Base-by-base conservation (phyloP, 192 early-diverging fungal genomes). In the Coemansia sp. region DNA sequence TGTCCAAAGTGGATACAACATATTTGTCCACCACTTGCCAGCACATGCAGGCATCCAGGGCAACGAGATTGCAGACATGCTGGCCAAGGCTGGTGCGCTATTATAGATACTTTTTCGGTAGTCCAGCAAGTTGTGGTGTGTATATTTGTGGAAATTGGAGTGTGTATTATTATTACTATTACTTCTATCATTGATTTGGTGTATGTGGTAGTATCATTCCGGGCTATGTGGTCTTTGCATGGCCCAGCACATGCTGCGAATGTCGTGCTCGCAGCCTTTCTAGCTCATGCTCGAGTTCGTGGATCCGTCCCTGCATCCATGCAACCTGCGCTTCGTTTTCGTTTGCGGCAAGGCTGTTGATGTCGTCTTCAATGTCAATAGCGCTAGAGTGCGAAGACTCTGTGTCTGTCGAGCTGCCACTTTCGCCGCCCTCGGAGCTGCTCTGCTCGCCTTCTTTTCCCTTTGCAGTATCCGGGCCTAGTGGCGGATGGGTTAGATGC, bases 51-150 rank as follows among this genome's bases (percentile, higher is more conserved):
- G 59, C 1, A 67, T 73, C 26, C 26, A 46, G 7, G 71, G 71
- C 22, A 73, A 73, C 52, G 71, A 66, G 26, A 41, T 67, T 20
- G 71, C 71, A 1, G 71, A 73, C 25, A 59, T 60, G 46, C 29
- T 73, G 50, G 71, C 71, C 33, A 73, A 73, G 22, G 71, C 71
- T 20, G 71, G 71, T 9, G 71, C 71, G 0, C 40, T 73, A 14
- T 22, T 73, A 4, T 55, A 53, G 33, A 3, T 38, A 4, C 20
- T 18, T 9, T 20, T 23, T 25, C n/a, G n/a, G n/a, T n/a, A n/a
- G n/a, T n/a, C n/a, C n/a, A n/a, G n/a, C n/a, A n/a, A n/a, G n/a
- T n/a, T n/a, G n/a, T n/a, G n/a, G n/a, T n/a, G 11, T 32, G 30
- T 32, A 32, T n/a, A 4, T 15, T 18, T 18, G 30, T 9, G 25